Evolutionary conservation across 192 early-diverging fungal species (phyloP).

Genomic region (Backusella luteola): DNA sequence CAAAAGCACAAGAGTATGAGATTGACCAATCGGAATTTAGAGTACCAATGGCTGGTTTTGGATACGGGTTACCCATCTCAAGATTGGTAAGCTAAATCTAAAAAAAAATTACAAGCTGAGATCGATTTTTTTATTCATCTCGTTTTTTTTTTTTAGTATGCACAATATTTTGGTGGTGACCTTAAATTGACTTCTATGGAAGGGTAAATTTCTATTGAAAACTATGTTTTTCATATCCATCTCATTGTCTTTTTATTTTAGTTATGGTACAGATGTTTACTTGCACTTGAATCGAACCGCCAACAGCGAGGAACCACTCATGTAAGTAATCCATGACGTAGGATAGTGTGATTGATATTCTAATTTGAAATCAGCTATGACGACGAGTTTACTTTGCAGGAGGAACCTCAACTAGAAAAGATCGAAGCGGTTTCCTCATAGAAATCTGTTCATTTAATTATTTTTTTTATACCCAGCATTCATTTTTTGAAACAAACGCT

Average conservation of each 20-base stretch:
- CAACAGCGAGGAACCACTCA: slow-evolving; percentile 85
- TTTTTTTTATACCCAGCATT: not conserved
- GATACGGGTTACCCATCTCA: slow-evolving; percentile 91
- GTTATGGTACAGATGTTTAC: slow-evolving; percentile 92
- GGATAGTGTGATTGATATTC: not conserved
- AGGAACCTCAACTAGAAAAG: not conserved
- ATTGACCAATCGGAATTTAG: slow-evolving; percentile 73
- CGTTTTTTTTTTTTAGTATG: slow-evolving; percentile 56
- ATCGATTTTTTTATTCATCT: not conserved
- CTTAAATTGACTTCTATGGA: slow-evolving; percentile 93
- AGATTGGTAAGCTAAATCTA: slow-evolving; percentile 47
- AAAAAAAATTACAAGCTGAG: not conserved
- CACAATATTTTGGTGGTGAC: slow-evolving; percentile 97
- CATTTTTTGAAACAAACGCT: not conserved
- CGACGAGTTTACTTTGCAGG: not conserved
- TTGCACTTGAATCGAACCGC: slow-evolving; percentile 86
- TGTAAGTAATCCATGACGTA: slow-evolving; percentile 31
- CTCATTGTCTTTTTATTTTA: slow-evolving; percentile 12
- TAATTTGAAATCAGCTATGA: not conserved
- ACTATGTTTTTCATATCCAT: not conserved
- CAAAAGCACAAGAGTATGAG: slow-evolving; percentile 66
- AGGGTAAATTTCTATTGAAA: slow-evolving; percentile 52
- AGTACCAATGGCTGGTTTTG: slow-evolving; percentile 87
- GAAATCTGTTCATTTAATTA: not conserved
- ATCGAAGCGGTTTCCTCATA: not conserved